Percentiles rank a stretch among this genome's conserved stretches.
phyloP scores from a whole-genome alignment of 2,329 filamentous ascomycete species.

The Fusarium heterosporum region DNA sequence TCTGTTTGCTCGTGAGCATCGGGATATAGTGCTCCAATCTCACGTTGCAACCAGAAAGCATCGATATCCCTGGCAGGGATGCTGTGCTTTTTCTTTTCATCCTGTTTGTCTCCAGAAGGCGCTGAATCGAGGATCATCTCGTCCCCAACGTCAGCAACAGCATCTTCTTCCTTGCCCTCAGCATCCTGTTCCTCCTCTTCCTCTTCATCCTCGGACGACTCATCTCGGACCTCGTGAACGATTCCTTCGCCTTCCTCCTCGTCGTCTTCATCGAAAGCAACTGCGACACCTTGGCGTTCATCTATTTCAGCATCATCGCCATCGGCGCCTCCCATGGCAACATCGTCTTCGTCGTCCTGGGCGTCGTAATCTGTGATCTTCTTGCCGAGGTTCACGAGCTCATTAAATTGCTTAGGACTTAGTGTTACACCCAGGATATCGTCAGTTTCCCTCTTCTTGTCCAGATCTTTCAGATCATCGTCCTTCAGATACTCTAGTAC shows the following conservation, averaged over 20 bases:
- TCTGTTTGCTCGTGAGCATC: slow-evolving; percentile 94
- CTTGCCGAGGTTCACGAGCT: slow-evolving; percentile 94
- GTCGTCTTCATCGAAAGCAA: slow-evolving; percentile 93
- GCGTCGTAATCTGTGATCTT: slow-evolving; percentile 99
- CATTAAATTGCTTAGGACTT: slow-evolving; percentile 93
- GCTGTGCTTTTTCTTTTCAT: slow-evolving; percentile 67
- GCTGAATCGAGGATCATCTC: slow-evolving; percentile 87
- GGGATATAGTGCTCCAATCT: slow-evolving; percentile 87
- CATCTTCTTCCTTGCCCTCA: slow-evolving; percentile 63
- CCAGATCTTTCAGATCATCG: slow-evolving; percentile 94
- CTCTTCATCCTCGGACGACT: slow-evolving; percentile 84
- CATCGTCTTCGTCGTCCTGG: slow-evolving; percentile 93
- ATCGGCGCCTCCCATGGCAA: slow-evolving; percentile 74
- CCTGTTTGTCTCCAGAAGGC: slow-evolving; percentile 57
- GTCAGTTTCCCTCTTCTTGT: slow-evolving; percentile 98
- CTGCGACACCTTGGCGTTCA: slow-evolving; percentile 94
- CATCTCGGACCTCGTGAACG: slow-evolving; percentile 88
- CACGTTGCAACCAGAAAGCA: slow-evolving; percentile 95
- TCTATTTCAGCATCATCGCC: slow-evolving; percentile 83
- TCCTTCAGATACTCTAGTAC: slow-evolving; percentile 93
- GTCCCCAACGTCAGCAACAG: slow-evolving; percentile 74
- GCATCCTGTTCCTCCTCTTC: slow-evolving; percentile 70
- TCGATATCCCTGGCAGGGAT: slow-evolving; percentile 92
- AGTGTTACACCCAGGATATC: slow-evolving; percentile 88
- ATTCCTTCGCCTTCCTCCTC: slow-evolving; percentile 85